Evolutionary conservation across 331 rosid genomes (phyloP).

Genomic region (Prunus yedoensis): DNA sequence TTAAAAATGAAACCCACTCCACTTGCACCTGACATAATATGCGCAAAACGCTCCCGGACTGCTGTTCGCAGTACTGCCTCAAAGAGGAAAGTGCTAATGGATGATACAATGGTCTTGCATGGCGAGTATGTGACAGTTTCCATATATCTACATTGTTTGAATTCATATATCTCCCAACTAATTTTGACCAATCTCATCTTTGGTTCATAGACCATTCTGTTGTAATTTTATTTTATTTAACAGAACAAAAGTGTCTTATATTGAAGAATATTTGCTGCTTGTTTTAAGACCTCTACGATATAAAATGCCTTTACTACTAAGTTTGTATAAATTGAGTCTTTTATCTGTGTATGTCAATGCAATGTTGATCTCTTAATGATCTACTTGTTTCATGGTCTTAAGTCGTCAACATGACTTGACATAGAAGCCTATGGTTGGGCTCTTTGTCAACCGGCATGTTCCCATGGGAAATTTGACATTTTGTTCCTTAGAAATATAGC

Average conservation of each 20-base stretch:
- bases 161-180: not conserved
- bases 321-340: not conserved
- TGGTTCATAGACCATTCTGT: not conserved
- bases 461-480: not conserved
- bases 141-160: constrained; percentile 18
- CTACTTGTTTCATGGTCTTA: not conserved
- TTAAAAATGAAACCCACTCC: constrained; percentile 89
- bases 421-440: not conserved
- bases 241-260: not conserved
- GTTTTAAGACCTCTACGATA: not conserved
- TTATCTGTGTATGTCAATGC: not conserved
- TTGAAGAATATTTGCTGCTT: not conserved
- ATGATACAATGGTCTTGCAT: constrained; percentile 93
- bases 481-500: not conserved
- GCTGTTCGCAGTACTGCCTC: constrained; percentile 52
- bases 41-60: constrained; percentile 63
- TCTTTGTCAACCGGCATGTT: not conserved
- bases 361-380: not conserved
- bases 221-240: too few species aligned
- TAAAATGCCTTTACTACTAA: not conserved
- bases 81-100: constrained; percentile 96
- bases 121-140: constrained; percentile 85
- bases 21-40: constrained; percentile 49
- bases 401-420: constrained; percentile 3
- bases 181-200: not conserved